Conservation (phyloP, 73 alveolate genomes). For the Stentor coeruleus region DNA sequence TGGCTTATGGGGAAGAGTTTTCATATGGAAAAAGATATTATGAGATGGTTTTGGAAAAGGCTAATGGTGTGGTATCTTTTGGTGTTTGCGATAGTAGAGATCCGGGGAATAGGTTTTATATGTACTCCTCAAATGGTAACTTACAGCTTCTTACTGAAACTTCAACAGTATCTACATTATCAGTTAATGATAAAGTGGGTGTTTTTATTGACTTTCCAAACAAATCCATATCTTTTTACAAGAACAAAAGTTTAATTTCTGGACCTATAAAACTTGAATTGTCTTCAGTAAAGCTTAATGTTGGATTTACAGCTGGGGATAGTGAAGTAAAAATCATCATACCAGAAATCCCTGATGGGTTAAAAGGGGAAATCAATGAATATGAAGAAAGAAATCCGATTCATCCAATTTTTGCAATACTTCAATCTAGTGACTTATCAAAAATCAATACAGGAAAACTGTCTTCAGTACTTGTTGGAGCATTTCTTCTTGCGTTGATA, state of each 20-base stretch:
- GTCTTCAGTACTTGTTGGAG: background rate
- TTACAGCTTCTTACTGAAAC: background rate
- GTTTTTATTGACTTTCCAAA: constrained; percentile 18
- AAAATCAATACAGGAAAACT: too few relatives aligned
- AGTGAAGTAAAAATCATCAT: background rate
- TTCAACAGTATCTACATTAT: background rate
- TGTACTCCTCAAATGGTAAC: background rate
- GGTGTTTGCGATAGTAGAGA: background rate
- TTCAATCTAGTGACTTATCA: background rate
- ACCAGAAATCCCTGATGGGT: background rate
- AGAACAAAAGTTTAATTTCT: background rate
- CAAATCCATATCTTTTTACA: background rate
- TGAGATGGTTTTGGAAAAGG: constrained; percentile 10
- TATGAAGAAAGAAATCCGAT: background rate
- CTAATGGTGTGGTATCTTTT: background rate
- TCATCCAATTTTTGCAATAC: background rate
- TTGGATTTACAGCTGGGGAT: background rate
- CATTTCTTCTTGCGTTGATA: background rate
- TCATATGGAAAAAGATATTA: background rate
- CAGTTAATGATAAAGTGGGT: constrained; percentile 10
- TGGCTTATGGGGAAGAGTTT: background rate
- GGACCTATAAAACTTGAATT: background rate
- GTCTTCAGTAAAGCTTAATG: background rate
- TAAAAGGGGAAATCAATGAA: background rate
- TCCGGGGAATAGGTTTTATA: background rate